Evolutionary conservation across 345 rosid genomes (phyloP).

Genomic region (Bruguiera parviflora): DNA sequence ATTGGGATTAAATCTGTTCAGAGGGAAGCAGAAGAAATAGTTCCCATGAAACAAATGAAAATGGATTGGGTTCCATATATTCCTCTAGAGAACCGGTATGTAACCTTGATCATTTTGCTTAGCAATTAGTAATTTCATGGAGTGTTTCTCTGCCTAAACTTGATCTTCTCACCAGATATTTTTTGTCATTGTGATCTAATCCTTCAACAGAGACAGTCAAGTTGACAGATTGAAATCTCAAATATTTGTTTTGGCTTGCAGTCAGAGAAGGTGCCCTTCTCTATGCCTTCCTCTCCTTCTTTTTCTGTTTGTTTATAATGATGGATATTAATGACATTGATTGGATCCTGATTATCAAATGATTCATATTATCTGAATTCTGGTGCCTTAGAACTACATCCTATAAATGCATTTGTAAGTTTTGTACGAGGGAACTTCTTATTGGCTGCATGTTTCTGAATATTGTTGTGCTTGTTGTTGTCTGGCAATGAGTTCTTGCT

Average conservation of each 20-base stretch:
- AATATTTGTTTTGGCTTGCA: slow-evolving; percentile 73
- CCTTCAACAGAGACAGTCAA: slow-evolving; percentile 61
- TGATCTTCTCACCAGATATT: background rate
- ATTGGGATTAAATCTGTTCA: slow-evolving; percentile 97
- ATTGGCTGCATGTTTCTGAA: too few species aligned
- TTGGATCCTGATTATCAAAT: background rate
- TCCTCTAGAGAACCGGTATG: slow-evolving; percentile 81
- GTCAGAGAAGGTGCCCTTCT: slow-evolving; percentile 68
- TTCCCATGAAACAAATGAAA: slow-evolving; percentile 99
- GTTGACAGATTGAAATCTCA: slow-evolving; percentile 74
- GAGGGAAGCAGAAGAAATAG: slow-evolving; percentile 86
- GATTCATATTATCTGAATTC: too few species aligned
- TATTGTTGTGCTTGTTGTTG: too few species aligned
- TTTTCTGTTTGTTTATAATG: background rate
- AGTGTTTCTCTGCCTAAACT: background rate
- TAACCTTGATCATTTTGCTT: slow-evolving; percentile 7
- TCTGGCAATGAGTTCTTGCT: too few species aligned
- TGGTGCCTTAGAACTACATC: too few species aligned
- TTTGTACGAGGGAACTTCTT: too few species aligned
- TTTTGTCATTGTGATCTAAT: slow-evolving; percentile 14
- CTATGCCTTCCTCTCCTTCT: background rate
- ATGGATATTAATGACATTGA: background rate
- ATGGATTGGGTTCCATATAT: slow-evolving; percentile 99
- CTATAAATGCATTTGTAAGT: too few species aligned
- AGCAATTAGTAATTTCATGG: slow-evolving; percentile 9